Percentiles rank a stretch among this genome's conserved stretches.
Conservation (phyloP, 108 stramenopile genomes). For the Asterionellopsis glacialis region DNA sequence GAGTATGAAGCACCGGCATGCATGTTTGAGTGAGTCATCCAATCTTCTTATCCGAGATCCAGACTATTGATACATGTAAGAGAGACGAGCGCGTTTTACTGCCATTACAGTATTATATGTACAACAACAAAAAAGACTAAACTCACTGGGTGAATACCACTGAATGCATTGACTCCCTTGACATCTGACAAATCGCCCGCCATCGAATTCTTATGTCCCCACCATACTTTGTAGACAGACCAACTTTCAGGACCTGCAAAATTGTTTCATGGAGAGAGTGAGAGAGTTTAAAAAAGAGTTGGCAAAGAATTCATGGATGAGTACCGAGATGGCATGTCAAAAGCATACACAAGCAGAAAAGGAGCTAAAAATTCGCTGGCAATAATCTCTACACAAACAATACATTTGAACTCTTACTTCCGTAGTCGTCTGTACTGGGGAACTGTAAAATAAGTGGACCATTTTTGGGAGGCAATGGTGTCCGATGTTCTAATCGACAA, state of each 20-base stretch:
- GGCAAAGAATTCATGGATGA: too few relatives aligned
- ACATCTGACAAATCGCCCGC: conserved; percentile 42
- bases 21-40: too few relatives aligned
- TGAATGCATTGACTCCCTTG: conserved; percentile 61
- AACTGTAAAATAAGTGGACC: conserved; percentile 62
- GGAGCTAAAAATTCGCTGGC: too few relatives aligned
- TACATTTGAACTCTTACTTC: conserved; percentile 30
- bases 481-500: conserved; percentile 73
- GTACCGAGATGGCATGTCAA: too few relatives aligned
- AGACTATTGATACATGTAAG: too few relatives aligned
- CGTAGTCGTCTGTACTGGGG: conserved; percentile 75
- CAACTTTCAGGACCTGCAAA: conserved; percentile 61
- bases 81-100: too few relatives aligned
- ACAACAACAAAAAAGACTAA: neutral
- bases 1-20: too few relatives aligned
- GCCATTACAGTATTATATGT: neutral
- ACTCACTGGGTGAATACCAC: conserved; percentile 55
- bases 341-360: too few relatives aligned
- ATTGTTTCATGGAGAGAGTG: too few relatives aligned
- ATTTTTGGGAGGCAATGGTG: conserved; percentile 35
- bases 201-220: conserved; percentile 67
- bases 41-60: too few relatives aligned
- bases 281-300: too few relatives aligned
- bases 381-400: too few relatives aligned
- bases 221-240: conserved; percentile 81